These are phyloP conservation scores for Yueomyces sp. DNA, from an alignment of 1,139 yeast genomes.

Conservation along the genomic window DNA sequence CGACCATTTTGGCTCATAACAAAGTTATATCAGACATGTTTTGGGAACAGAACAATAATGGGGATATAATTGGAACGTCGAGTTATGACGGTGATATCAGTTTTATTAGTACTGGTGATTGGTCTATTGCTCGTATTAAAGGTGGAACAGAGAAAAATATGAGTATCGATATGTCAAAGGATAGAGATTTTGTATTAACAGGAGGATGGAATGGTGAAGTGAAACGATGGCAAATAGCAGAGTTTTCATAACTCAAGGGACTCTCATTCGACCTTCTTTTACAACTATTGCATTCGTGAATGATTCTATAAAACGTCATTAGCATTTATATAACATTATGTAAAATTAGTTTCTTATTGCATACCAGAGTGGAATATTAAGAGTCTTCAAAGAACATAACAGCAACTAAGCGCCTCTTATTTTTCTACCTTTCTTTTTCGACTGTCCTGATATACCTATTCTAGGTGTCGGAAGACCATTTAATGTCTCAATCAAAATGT, in stretches of 20 bases:
- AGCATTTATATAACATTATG: too few species aligned
- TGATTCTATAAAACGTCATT: too few species aligned
- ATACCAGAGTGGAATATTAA: too few species aligned
- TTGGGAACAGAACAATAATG: slow-evolving; percentile 33
- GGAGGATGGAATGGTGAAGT: slow-evolving; percentile 81
- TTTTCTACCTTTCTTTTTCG: neutral
- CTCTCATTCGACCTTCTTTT: too few species aligned
- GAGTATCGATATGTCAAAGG: slow-evolving; percentile 46
- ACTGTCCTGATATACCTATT: slow-evolving; percentile 6
- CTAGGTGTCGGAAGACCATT: slow-evolving; percentile 14
- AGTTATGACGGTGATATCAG: slow-evolving; percentile 62
- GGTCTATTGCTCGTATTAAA: slow-evolving; percentile 43
- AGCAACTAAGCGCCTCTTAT: neutral
- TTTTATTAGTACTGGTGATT: slow-evolving; percentile 61
- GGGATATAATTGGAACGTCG: slow-evolving; percentile 43
- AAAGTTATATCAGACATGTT: slow-evolving; percentile 58
- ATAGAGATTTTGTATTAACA: slow-evolving; percentile 36
- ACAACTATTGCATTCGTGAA: too few species aligned
- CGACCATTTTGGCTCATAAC: slow-evolving; percentile 60
- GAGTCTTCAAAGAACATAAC: too few species aligned
- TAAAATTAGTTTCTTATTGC: too few species aligned
- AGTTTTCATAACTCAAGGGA: neutral
- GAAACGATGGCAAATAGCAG: slow-evolving; percentile 38
- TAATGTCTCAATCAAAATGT: slow-evolving; percentile 8
- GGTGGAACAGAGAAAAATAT: slow-evolving; percentile 66